Conservation (phyloP, 768 basidiomycete species). For the Suillus alpinus region DNA sequence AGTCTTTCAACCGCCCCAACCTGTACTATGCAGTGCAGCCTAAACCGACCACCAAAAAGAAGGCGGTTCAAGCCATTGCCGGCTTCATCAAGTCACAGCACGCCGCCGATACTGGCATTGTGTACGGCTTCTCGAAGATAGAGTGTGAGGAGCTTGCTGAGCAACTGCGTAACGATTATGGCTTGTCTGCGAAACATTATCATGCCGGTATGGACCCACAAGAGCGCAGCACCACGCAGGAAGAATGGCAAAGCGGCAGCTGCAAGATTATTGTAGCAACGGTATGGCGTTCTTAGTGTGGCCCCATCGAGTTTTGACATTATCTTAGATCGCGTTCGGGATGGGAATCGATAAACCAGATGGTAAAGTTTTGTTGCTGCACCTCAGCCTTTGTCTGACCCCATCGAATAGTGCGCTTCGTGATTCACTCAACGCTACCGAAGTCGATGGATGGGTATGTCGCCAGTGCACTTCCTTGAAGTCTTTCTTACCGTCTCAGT, state of each 20-base stretch:
- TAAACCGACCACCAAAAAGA: slow-evolving; percentile 42
- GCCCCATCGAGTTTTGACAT: slow-evolving; percentile 3
- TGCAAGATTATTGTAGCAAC: slow-evolving; percentile 91
- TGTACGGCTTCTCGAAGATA: slow-evolving; percentile 74
- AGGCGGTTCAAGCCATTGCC: slow-evolving; percentile 59
- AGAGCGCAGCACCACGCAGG: slow-evolving; percentile 62
- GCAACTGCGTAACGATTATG: slow-evolving; percentile 54
- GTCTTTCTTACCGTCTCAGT: slow-evolving; percentile 32
- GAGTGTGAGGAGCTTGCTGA: slow-evolving; percentile 82
- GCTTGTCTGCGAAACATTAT: slow-evolving; percentile 71
- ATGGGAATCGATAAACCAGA: slow-evolving; percentile 94
- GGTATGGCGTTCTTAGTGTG: slow-evolving; percentile 40
- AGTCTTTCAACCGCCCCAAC: slow-evolving; percentile 95
- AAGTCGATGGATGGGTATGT: slow-evolving; percentile 79
- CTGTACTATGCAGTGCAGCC: slow-evolving; percentile 67
- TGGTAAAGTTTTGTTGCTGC: slow-evolving; percentile 39
- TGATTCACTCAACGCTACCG: slow-evolving; percentile 85
- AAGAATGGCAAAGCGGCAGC: slow-evolving; percentile 70
- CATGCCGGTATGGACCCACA: slow-evolving; percentile 73
- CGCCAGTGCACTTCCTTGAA: slow-evolving; percentile 5
- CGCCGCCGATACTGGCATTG: slow-evolving; percentile 66
- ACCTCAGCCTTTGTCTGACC: not conserved
- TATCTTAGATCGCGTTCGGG: slow-evolving; percentile 82
- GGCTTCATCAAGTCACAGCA: slow-evolving; percentile 64
- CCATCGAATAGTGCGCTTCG: slow-evolving; percentile 71